phyloP scores from a whole-genome alignment of 345 rosid genomes.

The Brassica rapa region DNA sequence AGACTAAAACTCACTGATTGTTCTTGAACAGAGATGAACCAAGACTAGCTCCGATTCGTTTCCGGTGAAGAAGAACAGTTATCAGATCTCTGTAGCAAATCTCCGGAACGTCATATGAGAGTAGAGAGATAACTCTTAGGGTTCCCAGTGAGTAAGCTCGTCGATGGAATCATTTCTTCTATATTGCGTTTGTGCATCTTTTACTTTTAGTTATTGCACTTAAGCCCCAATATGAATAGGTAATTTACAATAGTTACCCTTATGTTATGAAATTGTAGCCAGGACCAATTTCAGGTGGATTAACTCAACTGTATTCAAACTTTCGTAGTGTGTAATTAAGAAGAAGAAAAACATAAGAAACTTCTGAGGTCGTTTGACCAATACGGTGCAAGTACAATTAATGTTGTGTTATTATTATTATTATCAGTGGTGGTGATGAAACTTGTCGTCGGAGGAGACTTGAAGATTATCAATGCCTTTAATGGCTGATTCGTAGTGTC shows the following conservation, averaged over 20 bases:
- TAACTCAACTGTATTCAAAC: slow-evolving; percentile 7
- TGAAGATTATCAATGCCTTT: slow-evolving; percentile 64
- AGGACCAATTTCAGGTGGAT: background rate
- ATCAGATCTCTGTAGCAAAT: background rate
- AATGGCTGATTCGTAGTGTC: slow-evolving; percentile 56
- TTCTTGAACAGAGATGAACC: background rate
- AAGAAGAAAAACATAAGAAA: background rate
- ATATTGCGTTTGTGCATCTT: background rate
- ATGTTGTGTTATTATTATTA: background rate
- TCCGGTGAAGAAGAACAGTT: background rate
- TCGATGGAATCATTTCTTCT: background rate
- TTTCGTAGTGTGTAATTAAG: background rate
- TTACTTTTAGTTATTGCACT: background rate
- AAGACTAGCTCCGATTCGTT: background rate
- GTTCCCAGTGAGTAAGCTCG: background rate
- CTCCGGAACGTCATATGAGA: background rate
- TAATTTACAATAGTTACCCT: background rate
- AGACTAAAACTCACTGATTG: background rate
- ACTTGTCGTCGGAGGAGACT: slow-evolving; percentile 36
- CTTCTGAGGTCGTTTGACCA: background rate
- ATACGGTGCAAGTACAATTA: background rate
- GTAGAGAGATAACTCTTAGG: background rate
- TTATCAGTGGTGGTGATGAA: slow-evolving; percentile 26
- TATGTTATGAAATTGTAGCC: background rate
- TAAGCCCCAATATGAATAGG: background rate